These are phyloP conservation scores for Aspergillus aculeatinus DNA, from an alignment of 2,329 filamentous ascomycete species.

Conservation along the genomic window DNA sequence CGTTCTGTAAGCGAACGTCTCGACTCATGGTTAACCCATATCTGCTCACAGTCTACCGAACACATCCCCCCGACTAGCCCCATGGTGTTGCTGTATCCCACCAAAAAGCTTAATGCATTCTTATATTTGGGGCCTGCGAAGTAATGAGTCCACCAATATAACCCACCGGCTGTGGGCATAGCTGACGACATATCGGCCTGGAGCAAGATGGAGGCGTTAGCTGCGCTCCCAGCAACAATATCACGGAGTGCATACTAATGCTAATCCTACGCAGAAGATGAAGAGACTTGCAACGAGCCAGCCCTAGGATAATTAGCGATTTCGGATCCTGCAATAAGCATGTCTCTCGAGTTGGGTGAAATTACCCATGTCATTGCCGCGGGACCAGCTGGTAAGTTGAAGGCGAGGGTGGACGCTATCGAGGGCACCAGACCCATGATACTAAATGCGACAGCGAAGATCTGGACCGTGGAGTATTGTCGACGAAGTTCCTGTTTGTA, in stretches of 20 bases:
- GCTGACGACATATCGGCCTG: constrained; percentile 53
- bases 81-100: constrained; percentile 62
- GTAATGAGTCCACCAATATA: constrained; percentile 62
- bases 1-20: not conserved
- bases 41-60: constrained; percentile 55
- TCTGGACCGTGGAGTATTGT: constrained; percentile 62
- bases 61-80: constrained; percentile 62
- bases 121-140: constrained; percentile 56
- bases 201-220: not conserved
- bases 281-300: constrained; percentile 60
- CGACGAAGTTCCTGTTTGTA: constrained; percentile 63
- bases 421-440: constrained; percentile 64
- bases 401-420: constrained; percentile 59
- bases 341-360: not conserved
- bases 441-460: constrained; percentile 60
- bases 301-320: constrained; percentile 31
- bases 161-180: constrained; percentile 60
- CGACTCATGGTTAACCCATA: too few species aligned
- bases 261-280: constrained; percentile 60
- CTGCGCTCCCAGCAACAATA: not conserved
- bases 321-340: not conserved
- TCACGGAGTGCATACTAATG: constrained; percentile 50
- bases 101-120: constrained; percentile 60
- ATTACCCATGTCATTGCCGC: constrained; percentile 61
- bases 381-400: constrained; percentile 60